A percentile compares a stretch with the other conserved stretches of the same genome.
These are phyloP conservation scores for Eucalyptus brandiana DNA, from an alignment of 345 rosid species.

Conservation along the genomic window DNA sequence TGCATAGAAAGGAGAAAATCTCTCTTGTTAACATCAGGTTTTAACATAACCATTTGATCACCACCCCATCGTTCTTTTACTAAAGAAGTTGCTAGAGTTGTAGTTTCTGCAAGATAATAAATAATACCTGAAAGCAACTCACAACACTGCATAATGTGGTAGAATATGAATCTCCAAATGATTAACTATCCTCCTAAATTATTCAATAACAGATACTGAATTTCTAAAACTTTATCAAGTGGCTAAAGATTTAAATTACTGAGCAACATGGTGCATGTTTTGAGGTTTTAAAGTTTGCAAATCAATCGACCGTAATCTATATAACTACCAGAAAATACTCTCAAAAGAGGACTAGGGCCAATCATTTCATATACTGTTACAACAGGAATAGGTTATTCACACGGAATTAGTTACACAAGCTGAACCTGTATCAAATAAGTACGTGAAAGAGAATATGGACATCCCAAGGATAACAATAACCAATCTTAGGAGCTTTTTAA, in stretches of 20 bases:
- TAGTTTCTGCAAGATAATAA: background rate
- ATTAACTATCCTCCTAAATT: background rate
- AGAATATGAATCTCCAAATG: background rate
- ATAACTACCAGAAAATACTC: background rate
- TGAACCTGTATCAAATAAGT: background rate
- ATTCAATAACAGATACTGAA: background rate
- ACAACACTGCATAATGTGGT: background rate
- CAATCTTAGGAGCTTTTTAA: background rate
- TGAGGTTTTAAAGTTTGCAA: background rate
- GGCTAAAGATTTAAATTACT: background rate
- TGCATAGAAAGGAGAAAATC: background rate
- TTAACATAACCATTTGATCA: background rate
- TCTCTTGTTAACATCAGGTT: background rate
- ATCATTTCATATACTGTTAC: background rate
- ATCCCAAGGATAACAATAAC: background rate
- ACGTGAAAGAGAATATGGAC: background rate
- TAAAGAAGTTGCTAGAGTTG: background rate
- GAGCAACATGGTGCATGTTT: background rate
- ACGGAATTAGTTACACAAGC: background rate
- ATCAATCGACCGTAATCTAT: background rate
- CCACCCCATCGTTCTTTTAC: background rate
- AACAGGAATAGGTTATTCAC: background rate
- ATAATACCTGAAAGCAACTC: background rate
- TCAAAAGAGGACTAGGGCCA: background rate
- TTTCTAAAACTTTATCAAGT: background rate